These are phyloP conservation scores for Populus hybrid DNA, from an alignment of 441 rosid species.

Conservation along the genomic window DNA sequence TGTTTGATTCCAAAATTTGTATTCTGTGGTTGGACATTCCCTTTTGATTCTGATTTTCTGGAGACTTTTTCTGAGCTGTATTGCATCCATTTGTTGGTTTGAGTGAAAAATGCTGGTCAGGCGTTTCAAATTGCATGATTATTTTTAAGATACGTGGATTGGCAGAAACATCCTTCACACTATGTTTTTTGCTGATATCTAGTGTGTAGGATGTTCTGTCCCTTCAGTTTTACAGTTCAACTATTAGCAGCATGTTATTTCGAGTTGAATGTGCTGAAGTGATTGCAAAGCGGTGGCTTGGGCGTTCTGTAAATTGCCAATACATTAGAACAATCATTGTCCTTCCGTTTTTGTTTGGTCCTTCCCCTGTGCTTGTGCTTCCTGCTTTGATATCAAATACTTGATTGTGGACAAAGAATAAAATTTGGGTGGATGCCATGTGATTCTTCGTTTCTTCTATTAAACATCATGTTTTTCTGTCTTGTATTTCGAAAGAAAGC, in stretches of 20 bases:
- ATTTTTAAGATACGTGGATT: background rate
- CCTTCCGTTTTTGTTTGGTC: background rate
- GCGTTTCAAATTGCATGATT: background rate
- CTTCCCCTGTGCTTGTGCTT: background rate
- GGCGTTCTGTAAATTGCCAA: background rate
- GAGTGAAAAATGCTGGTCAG: background rate
- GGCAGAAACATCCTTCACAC: background rate
- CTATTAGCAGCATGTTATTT: background rate
- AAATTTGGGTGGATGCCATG: background rate
- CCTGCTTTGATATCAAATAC: background rate
- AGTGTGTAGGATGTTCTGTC: background rate
- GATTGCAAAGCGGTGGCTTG: background rate
- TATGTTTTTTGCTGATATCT: background rate
- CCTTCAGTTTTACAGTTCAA: background rate
- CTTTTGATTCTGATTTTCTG: background rate
- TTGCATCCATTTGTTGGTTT: background rate
- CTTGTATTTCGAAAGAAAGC: background rate
- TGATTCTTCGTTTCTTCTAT: background rate
- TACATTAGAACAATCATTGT: background rate
- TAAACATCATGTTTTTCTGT: background rate
- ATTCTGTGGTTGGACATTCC: background rate
- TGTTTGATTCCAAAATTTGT: background rate
- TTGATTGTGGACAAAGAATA: background rate
- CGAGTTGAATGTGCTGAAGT: background rate
- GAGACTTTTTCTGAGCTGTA: background rate